Base-by-base conservation (phyloP, 371 early-diverging fungal genomes). In the Mucor irregularis region DNA sequence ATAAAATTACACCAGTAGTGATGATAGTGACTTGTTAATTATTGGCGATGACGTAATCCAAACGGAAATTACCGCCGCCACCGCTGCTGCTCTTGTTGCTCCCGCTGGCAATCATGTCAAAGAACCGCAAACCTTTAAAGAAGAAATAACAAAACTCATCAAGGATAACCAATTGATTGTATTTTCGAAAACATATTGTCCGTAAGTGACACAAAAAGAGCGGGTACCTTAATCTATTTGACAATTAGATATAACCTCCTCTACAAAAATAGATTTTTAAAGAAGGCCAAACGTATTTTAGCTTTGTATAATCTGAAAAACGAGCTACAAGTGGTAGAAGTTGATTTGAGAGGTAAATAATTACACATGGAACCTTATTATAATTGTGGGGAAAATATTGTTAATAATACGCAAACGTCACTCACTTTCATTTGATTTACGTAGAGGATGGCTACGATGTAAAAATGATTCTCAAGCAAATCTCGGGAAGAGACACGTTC, bases 151-250 rank as follows among this genome's bases (percentile, higher is more conserved):
- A 13, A 10, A 38, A 8, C 26, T 34, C 11, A 64, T 64, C 28
- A 38, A 49, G 11, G 24, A 39, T 4, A 29, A 68, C 16, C 46
- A 53, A 16, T 30, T 68, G 0, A 52, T 68, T 38, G 64, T 68
- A 9, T 68, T 64, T 45, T 63, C 64, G 3, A 68, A 68, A 39
- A 64, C 68, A 0, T 68, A 68, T 49, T 68, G 68, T 53, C 64
- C 68, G 68, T 67, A 59, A 54, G 26, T 48, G n/a, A n/a, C n/a
- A n/a, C n/a, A 21, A 19, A 14, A 16, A 19, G 16, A 19, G 21
- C 4, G 0, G 21, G 4, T 39, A 19, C 6, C 7, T 39, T 39
- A 39, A 21, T 39, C 21, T 10, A 21, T 19, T 5, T 17, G 21
- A 21, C 10, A 5, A 5, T n/a, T 14, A 39, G 4, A 19, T 22